Evolutionary conservation across 1,139 yeast species (phyloP), one percentile per base, ranked within the genome.

Genomic region (Pichia cactophila): DNA sequence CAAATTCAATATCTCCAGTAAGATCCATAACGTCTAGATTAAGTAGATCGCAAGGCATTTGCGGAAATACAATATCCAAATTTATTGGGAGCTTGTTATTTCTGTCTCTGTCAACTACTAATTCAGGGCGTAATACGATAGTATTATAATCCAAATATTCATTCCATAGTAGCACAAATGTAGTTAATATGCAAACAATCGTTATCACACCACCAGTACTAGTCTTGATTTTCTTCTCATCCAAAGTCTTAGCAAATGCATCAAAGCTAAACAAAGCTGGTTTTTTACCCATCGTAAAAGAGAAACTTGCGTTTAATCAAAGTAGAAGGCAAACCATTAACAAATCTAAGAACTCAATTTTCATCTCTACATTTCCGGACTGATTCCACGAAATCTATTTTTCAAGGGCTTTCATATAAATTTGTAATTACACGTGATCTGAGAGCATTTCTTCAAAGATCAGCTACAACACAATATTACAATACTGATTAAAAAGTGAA

Each of bases 201-300:
- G 97, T 89, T 58, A 92, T 86, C 39, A 88, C 61, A 2, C 97
- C 98, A 47, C 98, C 98, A 7, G 92, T 76, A 4, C 90, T 75
- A 3, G 98, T 92, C 57, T 86, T 81, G 53, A 92, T 80, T 50
- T 87, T 77, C 6, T 96, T 95, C 65, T 92, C 98, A 60, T 90
- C 97, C 43, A 87, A 90, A 7, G 97, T 88, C 68, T 89, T 90
- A 35, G 96, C 82, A 67, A 92, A 92, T 12, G 95, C 96, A 67
- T 92, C 98, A 54, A 86, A 73, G 41, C 83, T 78, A 50, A 86
- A 70, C 55, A 87, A 71, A 53, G 71, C 70, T 26, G 63, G 59
- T 26, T 80, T 78, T 57, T 70, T 72, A 7, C 69, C 63, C 67
- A 64, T 64, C 4, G 26, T 20, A 28, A n/a, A 7, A 16, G 38